Conservation (phyloP, 176 grass and related monocot genomes). For the Tillandsia fasciculata region DNA sequence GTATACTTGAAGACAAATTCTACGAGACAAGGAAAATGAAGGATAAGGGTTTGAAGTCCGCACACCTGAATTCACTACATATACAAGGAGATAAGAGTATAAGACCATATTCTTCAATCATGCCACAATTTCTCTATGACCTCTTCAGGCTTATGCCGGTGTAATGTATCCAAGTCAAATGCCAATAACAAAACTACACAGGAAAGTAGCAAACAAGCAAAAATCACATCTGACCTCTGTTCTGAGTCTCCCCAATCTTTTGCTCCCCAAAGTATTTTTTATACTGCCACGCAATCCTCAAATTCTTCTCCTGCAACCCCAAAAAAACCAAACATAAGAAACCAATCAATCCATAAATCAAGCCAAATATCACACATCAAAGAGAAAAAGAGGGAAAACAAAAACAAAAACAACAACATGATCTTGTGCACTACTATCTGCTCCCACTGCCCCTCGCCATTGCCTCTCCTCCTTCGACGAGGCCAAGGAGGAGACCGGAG, state of each 20-base stretch:
- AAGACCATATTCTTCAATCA: no score
- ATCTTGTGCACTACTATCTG: conserved; percentile 21
- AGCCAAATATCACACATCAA: not conserved
- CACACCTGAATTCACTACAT: no score
- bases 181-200: not conserved
- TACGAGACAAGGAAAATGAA: no score
- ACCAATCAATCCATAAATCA: not conserved
- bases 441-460: not conserved
- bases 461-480: conserved; percentile 43
- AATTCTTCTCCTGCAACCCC: conserved; percentile 52
- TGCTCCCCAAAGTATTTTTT: conserved; percentile 86
- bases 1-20: no score
- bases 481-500: conserved; percentile 22
- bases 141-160: no score
- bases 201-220: not conserved
- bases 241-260: conserved; percentile 29
- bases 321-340: conserved; percentile 12
- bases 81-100: no score
- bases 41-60: no score
- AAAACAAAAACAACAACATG: conserved; percentile 25
- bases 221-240: conserved; percentile 30
- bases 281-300: conserved; percentile 98
- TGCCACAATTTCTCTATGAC: not conserved
- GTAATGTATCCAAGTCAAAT: no score
- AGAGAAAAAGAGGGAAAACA: not conserved